Conservation (phyloP, 495 filamentous ascomycete species). For the Pseudomonodictys pantanalensis region DNA sequence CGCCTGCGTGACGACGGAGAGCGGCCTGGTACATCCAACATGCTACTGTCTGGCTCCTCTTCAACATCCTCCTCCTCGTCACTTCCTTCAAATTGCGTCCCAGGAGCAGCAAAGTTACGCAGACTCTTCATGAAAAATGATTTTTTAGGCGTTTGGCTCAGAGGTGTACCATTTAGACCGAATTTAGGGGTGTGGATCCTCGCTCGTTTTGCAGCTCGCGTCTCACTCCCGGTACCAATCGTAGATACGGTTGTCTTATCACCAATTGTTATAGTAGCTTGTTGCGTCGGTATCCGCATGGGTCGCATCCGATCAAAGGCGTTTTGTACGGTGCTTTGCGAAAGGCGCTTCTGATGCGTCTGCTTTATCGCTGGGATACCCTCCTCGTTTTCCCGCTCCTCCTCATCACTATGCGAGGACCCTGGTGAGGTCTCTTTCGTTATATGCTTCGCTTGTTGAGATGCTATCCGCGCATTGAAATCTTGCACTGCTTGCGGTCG, state of each 20-base stretch:
- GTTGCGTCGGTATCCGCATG: slow-evolving; percentile 62
- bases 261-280: slow-evolving; percentile 88
- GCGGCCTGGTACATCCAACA: slow-evolving; percentile 2
- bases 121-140: slow-evolving; percentile 64
- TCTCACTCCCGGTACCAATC: slow-evolving; percentile 48
- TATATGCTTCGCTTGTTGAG: slow-evolving; percentile 22
- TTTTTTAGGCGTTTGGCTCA: slow-evolving; percentile 36
- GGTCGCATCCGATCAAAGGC: slow-evolving; percentile 67
- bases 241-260: slow-evolving; percentile 67
- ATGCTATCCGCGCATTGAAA: slow-evolving; percentile 43
- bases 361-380: slow-evolving; percentile 24
- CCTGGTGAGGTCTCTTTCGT: neutral
- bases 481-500: slow-evolving; percentile 37
- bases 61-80: slow-evolving; percentile 27
- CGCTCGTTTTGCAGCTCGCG: slow-evolving; percentile 42
- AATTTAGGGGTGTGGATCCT: slow-evolving; percentile 36
- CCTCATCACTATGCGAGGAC: neutral
- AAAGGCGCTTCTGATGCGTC: slow-evolving; percentile 29
- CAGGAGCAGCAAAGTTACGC: slow-evolving; percentile 71
- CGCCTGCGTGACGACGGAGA: slow-evolving; percentile 11
- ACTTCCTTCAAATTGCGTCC: slow-evolving; percentile 45
- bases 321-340: slow-evolving; percentile 55
- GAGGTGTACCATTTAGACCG: slow-evolving; percentile 21
- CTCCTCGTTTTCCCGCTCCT: slow-evolving; percentile 8
- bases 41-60: slow-evolving; percentile 21